Conservation (phyloP, 2,329 filamentous ascomycete species). For the Trichoderma koningiopsis region DNA sequence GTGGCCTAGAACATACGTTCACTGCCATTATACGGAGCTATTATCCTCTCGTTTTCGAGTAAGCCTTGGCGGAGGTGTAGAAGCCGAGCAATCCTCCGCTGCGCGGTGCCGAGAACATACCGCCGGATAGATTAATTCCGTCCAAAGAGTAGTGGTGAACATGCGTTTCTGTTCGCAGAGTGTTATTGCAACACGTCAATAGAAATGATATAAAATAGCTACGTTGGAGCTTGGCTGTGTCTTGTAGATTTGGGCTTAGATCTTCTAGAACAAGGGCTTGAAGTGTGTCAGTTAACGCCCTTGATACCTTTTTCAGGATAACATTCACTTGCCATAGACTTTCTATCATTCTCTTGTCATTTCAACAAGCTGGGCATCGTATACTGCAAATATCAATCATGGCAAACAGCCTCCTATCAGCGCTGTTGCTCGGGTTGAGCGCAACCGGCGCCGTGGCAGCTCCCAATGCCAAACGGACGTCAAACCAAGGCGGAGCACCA, state of each 20-base stretch:
- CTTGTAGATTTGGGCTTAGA: neutral
- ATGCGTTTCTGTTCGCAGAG: neutral
- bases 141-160: neutral
- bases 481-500: neutral
- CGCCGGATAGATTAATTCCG: slow-evolving; percentile 4
- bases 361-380: neutral
- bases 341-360: neutral
- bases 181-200: neutral
- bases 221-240: neutral
- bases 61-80: neutral
- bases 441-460: slow-evolving; percentile 17
- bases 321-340: too few species aligned
- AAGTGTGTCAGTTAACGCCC: neutral
- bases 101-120: neutral
- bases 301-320: neutral
- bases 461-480: slow-evolving; percentile 10
- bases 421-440: slow-evolving; percentile 19
- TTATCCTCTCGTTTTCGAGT: neutral
- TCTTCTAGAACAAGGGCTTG: neutral
- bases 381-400: neutral
- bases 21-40: neutral
- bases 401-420: slow-evolving; percentile 13
- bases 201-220: neutral
- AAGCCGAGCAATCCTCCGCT: slow-evolving; percentile 17
- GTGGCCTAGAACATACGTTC: neutral